phyloP scores from a whole-genome alignment of 441 rosid species.

The Bruguiera hainesii region DNA sequence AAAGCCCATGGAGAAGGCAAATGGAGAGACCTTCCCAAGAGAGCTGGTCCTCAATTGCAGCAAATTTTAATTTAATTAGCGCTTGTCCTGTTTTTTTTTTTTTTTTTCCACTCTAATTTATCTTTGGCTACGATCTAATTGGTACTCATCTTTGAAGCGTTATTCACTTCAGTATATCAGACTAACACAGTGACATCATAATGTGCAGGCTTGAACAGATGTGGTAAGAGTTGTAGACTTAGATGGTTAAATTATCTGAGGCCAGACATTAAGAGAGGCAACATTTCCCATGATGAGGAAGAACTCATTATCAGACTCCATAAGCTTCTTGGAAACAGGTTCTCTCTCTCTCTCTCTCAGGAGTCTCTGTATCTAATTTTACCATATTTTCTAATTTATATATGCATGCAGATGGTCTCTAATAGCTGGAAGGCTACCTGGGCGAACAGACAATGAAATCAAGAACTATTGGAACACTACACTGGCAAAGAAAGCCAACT shows the following conservation, averaged over 20 bases:
- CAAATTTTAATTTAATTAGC: not conserved
- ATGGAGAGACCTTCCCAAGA: constrained; percentile 64
- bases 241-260: constrained; percentile 57
- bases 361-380: not conserved
- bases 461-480: constrained; percentile 78
- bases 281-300: constrained; percentile 49
- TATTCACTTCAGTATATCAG: too few relatives aligned
- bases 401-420: constrained; percentile 58
- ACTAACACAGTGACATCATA: not conserved
- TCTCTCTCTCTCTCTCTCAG: not conserved
- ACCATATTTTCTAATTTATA: not conserved
- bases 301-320: constrained; percentile 57
- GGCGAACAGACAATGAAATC: constrained; percentile 82
- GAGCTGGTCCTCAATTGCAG: constrained; percentile 41
- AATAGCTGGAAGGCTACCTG: constrained; percentile 90
- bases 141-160: too few relatives aligned
- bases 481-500: constrained; percentile 42
- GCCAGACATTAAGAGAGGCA: constrained; percentile 61
- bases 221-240: constrained; percentile 59
- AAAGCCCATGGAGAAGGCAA: constrained; percentile 58
- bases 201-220: constrained; percentile 40
- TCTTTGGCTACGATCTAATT: too few relatives aligned
- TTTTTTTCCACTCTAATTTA: too few relatives aligned
- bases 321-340: constrained; percentile 50
- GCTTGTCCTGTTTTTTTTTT: not conserved